Conservation (phyloP, 352 stramenopile genomes). For the Globisporangium ultimum region DNA sequence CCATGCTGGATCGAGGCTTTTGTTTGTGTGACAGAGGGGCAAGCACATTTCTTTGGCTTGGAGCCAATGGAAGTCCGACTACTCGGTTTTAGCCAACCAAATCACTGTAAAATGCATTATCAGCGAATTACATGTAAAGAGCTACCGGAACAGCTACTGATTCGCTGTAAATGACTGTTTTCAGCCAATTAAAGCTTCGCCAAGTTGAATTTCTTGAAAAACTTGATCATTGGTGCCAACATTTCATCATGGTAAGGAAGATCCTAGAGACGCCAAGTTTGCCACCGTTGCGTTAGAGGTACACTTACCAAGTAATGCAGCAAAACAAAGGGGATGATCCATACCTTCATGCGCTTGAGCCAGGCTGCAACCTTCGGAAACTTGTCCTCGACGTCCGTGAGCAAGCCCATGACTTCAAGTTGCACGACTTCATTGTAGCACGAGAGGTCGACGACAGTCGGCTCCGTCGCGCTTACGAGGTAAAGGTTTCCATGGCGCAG, state of each 20-base stretch:
- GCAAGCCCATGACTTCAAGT: slow-evolving; percentile 63
- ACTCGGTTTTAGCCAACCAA: slow-evolving; percentile 13
- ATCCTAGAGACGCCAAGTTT: not conserved
- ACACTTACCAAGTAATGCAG: not conserved
- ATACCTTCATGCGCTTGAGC: slow-evolving; percentile 76
- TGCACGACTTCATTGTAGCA: slow-evolving; percentile 80
- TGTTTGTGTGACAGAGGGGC: not conserved
- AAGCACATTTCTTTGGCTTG: slow-evolving; percentile 1
- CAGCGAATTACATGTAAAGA: slow-evolving; percentile 8
- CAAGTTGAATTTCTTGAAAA: slow-evolving; percentile 71
- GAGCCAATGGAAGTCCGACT: slow-evolving; percentile 1
- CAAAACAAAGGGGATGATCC: not conserved
- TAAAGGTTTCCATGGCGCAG: slow-evolving; percentile 55
- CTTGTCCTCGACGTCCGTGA: slow-evolving; percentile 38
- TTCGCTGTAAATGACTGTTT: slow-evolving; percentile 18
- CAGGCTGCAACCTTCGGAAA: slow-evolving; percentile 52
- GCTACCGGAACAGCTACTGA: not conserved
- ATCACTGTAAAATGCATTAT: slow-evolving; percentile 10
- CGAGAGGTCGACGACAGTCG: slow-evolving; percentile 63
- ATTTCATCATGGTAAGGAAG: slow-evolving; percentile 63
- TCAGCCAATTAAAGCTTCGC: slow-evolving; percentile 33
- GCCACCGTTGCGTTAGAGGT: not conserved
- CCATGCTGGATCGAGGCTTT: slow-evolving; percentile 13
- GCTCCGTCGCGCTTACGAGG: slow-evolving; percentile 51
- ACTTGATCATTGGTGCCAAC: slow-evolving; percentile 59